Percentiles rank a stretch among this genome's conserved stretches.
Conservation (phyloP, 2,329 filamentous ascomycete species). For the Lecanicillium sp. region DNA sequence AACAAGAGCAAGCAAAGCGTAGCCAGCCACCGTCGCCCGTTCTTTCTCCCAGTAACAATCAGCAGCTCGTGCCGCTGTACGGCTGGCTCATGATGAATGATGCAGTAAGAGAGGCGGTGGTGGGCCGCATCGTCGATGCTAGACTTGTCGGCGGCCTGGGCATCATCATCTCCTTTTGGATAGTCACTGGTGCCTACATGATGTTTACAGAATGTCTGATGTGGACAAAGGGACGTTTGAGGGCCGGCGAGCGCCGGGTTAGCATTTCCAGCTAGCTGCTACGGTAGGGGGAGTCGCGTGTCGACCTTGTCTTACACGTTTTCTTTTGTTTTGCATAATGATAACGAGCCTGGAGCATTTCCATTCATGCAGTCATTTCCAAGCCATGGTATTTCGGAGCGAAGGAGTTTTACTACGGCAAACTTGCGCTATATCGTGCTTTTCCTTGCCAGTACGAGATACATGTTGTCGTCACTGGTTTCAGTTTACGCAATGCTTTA, state of each 20-base stretch:
- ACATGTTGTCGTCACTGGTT: too few species aligned
- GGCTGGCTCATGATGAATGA: slow-evolving; percentile 37
- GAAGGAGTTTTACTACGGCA: too few species aligned
- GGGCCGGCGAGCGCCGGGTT: slow-evolving; percentile 18
- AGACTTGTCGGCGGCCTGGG: slow-evolving; percentile 36
- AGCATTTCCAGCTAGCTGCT: slow-evolving; percentile 6
- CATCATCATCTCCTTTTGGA: slow-evolving; percentile 41
- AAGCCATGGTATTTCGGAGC: too few species aligned
- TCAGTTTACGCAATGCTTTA: too few species aligned
- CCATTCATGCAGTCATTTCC: too few species aligned
- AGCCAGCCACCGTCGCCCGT: slow-evolving; percentile 9
- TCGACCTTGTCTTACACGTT: too few species aligned
- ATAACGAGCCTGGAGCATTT: too few species aligned
- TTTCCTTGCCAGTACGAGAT: too few species aligned
- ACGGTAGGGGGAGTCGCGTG: too few species aligned
- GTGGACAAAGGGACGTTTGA: slow-evolving; percentile 27
- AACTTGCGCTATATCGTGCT: neutral
- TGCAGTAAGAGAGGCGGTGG: slow-evolving; percentile 25
- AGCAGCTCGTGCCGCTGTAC: slow-evolving; percentile 30
- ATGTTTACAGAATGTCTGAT: slow-evolving; percentile 38
- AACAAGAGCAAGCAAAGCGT: slow-evolving; percentile 19
- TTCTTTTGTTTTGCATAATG: too few species aligned
- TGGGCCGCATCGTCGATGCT: slow-evolving; percentile 32
- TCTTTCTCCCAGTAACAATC: slow-evolving; percentile 13
- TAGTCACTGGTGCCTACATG: slow-evolving; percentile 39